Evolutionary conservation across 805 yeast genomes (phyloP), one percentile per base, ranked within the genome.

Genomic region (Starmerella khaoyaiensis): DNA sequence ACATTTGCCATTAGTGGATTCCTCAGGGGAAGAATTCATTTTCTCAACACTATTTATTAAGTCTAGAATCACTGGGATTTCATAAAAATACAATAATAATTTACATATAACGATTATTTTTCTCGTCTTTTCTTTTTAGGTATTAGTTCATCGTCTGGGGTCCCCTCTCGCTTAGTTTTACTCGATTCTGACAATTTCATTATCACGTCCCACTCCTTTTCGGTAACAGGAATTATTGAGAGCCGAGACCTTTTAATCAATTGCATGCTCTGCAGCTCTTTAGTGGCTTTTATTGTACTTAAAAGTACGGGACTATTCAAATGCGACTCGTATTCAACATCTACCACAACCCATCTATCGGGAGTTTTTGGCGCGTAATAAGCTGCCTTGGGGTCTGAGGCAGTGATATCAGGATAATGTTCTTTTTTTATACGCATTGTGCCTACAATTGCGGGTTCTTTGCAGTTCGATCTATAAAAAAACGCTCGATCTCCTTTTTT

Each of bases 1-100:
- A 33, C 90, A 83, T 52, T 57, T 84, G 12, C 83, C 86, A 0
- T 57, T 90, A 11, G 73, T 70, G 51, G 94, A 82, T 55, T 49
- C 65, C 20, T 73, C 74, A 44, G 97, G 98, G 2, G 94, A 86
- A 54, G 82, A 77, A 50, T 72, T 66, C 47, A 65, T 71, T 1
- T 74, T 72, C 46, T 72, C 79, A 4, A 68, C 75, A 1, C 46
- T 73, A 20, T 74, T 73, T 50, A 54, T 73, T 14, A 51, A 53
- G 31, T 45, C 31, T 3, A 28, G 16, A 11, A 23, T 34, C 17
- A 30, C 34, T 4, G 5, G 12, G 8, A 20, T 20, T 12, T 33
- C n/a, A n/a, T n/a, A n/a, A n/a, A n/a, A n/a, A n/a, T n/a, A n/a
- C n/a, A n/a, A n/a, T n/a, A n/a, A n/a, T n/a, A n/a, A n/a, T n/a